Evolutionary conservation across 2,329 filamentous ascomycete species (phyloP), one percentile per base, ranked within the genome.

Genomic region (Diaporthe sp.): DNA sequence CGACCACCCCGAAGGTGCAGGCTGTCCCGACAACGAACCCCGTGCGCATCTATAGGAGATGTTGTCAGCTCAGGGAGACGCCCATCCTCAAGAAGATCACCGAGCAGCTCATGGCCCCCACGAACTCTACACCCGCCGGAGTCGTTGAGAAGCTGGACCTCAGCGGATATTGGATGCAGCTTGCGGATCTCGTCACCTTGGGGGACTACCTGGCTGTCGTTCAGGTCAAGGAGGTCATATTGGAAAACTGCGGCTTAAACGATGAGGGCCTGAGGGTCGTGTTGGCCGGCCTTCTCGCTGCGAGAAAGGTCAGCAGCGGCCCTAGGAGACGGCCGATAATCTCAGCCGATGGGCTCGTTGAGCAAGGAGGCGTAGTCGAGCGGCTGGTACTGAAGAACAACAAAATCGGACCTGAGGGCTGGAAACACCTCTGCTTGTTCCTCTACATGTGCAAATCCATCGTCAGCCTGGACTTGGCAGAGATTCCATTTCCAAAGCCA

Each of bases 191-290:
- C 37, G 85, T 96, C 69, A 98, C 97, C 0, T 88, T 99, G 2
- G 95, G 96, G 68, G 97, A 99, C 82, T 99, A 96, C 88, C 88
- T 99, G 55, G 96, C 97, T 7, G 92, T 99, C 9, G 96, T 98
- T 0, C 96, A 97, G 0, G 93, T 98, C 3, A 93, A 94, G 79
- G 95, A 97, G 80, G 85, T 99, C 0, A 88, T 97, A 9, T 85
- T 98, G 73, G 96, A 98, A 80, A 95, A 97, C 81, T 96, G 95
- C 76, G 94, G 95, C 8, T 85, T 99, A 51, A 94, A 90, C 1
- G 96, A 98, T 80, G 95, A 98, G 82, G 95, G 95, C 4, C 87
- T 98, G 9, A 91, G 97, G 25, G 93, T 98, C 25, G 92, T 98
- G 57, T 89, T 99, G 13, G 95, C 96, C 1, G 96, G 95, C 4